Evolutionary conservation across 2,329 filamentous ascomycete species (phyloP), one percentile per base, ranked within the genome.

Genomic region (Pseudogymnoascus sp.): DNA sequence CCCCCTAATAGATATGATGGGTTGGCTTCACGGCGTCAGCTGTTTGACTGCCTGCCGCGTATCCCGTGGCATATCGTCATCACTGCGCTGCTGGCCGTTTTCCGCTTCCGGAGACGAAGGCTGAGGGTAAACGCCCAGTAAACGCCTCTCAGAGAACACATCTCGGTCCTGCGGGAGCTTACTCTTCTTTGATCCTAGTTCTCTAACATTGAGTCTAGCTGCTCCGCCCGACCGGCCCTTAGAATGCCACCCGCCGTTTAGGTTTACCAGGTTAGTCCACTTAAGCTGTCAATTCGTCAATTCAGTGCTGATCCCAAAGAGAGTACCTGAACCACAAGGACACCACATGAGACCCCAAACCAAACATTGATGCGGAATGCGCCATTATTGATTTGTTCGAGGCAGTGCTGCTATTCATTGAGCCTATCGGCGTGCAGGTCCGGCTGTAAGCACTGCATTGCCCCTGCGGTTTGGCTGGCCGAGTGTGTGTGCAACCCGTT

Each of bases 301-400:
- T 21, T 21, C 21, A 31, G 8, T 6, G 29, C 12, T n/a, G n/a
- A 55, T 33, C 48, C 4, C 27, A 1, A 52, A 18, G 12, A 12
- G n/a, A 48, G 42, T 52, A n/a, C 48, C 48, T 55, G 48, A 31
- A 55, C 48, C 48, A 55, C 48, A 55, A 52, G 45, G 45, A 52
- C 45, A 31, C 8, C 25, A 31, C 45, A 31, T 31, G n/a, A 9
- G n/a, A 15, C 45, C n/a, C 45, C n/a, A 55, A 33, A 52, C 8
- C 27, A 18, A 29, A 31, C 45, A 55, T 12, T 33, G 45, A 55
- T 55, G 45, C 18, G 45, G 27, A 55, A 31, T 18, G 13, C 45
- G 27, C 27, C 45, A 55, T 29, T 55, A 33, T 55, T 55, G 27
- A 55, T 55, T 55, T 27, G 27, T 55, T 33, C 4, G 27, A 7